phyloP scores from a whole-genome alignment of 2,329 filamentous ascomycete genomes.

The Trichoderma simmonsii region DNA sequence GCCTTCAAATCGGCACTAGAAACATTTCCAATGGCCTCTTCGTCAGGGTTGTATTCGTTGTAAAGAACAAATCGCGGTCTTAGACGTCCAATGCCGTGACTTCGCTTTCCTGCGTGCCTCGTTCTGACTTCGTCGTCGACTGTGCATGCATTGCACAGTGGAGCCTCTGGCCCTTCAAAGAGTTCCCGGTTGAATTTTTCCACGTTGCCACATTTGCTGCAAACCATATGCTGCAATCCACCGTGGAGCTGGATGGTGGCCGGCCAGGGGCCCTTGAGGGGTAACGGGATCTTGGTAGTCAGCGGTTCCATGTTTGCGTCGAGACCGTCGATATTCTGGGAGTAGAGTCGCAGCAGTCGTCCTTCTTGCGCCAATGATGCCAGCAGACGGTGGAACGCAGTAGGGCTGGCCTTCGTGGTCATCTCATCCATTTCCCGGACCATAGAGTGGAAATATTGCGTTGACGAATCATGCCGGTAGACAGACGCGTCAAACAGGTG shows the following conservation, averaged over 20 bases:
- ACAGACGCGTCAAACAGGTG: constrained; percentile 96
- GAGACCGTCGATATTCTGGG: constrained; percentile 94
- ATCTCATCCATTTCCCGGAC: constrained; percentile 81
- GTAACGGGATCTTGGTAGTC: constrained; percentile 75
- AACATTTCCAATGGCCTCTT: constrained; percentile 91
- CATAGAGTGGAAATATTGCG: constrained; percentile 92
- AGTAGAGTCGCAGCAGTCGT: constrained; percentile 85
- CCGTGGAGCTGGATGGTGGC: constrained; percentile 91
- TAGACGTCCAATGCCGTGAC: constrained; percentile 86
- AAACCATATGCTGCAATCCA: constrained; percentile 92
- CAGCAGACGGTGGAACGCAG: constrained; percentile 88
- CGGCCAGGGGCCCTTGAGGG: constrained; percentile 85
- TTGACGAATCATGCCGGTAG: constrained; percentile 87
- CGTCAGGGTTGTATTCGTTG: constrained; percentile 95
- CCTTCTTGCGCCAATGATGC: constrained; percentile 86
- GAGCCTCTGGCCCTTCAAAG: constrained; percentile 81
- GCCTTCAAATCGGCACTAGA: constrained; percentile 80
- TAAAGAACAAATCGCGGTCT: constrained; percentile 94
- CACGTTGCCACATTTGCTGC: constrained; percentile 82
- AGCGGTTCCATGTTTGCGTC: constrained; percentile 81
- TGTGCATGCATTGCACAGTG: constrained; percentile 72
- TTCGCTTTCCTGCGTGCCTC: constrained; percentile 75
- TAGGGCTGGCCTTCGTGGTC: constrained; percentile 74
- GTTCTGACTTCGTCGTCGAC: constrained; percentile 74
- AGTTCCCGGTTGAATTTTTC: constrained; percentile 72